These are phyloP conservation scores for Pelagophyceae sp. DNA, from an alignment of 352 stramenopile genomes.

Conservation along the genomic window DNA sequence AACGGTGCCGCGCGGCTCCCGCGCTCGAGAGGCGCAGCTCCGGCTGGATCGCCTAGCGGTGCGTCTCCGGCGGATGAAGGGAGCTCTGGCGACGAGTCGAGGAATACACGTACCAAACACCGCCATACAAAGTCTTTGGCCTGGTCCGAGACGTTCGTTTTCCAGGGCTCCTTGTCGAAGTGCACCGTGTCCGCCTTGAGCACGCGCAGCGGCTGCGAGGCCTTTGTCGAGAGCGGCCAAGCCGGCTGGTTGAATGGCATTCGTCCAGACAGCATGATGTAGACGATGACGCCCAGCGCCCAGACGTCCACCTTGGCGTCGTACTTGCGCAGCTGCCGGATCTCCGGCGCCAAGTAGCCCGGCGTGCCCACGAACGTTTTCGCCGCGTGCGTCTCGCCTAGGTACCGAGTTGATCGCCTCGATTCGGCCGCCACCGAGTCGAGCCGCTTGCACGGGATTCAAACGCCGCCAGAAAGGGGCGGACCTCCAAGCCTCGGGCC, in stretches of 20 bases:
- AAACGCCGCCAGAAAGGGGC: too few species aligned
- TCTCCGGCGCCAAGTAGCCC: conserved; percentile 85
- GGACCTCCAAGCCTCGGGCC: too few species aligned
- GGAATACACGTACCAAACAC: too few species aligned
- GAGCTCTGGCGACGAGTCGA: too few species aligned
- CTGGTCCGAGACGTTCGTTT: neutral
- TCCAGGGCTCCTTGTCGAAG: neutral
- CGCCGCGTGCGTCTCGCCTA: conserved; percentile 37
- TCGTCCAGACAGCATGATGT: neutral
- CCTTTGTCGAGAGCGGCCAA: neutral
- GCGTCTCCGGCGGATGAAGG: too few species aligned
- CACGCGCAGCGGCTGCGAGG: neutral
- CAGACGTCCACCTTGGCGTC: conserved; percentile 46
- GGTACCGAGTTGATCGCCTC: too few species aligned
- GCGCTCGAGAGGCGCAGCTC: neutral
- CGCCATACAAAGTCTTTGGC: neutral
- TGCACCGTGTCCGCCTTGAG: neutral
- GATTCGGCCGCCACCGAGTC: too few species aligned
- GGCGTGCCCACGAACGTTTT: conserved; percentile 74
- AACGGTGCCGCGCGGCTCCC: neutral
- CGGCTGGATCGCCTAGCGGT: neutral
- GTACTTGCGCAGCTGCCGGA: conserved; percentile 56
- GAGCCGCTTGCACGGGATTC: too few species aligned
- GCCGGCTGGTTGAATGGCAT: neutral
- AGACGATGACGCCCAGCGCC: conserved; percentile 51